Percentiles rank a stretch among this genome's conserved stretches.
Evolutionary conservation across 305 asterid species (phyloP).

Genomic region (Solanum hybrid): DNA sequence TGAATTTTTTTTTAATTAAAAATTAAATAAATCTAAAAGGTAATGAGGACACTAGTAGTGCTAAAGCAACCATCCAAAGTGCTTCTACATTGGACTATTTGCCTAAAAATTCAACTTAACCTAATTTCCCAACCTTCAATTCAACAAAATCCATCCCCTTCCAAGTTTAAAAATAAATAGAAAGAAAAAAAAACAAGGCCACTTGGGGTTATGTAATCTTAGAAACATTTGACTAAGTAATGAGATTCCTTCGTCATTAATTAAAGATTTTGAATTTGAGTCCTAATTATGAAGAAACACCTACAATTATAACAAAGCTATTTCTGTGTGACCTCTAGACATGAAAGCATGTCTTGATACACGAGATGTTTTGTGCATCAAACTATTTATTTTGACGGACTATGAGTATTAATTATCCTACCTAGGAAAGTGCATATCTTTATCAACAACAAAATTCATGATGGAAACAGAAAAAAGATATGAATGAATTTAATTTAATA

Average conservation of each 20-base stretch:
- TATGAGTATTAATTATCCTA: not conserved
- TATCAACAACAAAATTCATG: not conserved
- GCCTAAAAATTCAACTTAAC: not conserved
- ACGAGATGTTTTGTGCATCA: not conserved
- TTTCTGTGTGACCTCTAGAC: accelerated
- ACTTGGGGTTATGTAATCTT: not conserved
- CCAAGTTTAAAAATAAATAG: not conserved
- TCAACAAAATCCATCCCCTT: not conserved
- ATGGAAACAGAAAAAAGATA: not conserved
- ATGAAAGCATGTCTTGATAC: not conserved
- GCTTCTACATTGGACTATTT: not conserved
- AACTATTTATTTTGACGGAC: not conserved
- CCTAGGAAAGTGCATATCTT: not conserved
- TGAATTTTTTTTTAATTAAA: no score
- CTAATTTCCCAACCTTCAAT: not conserved
- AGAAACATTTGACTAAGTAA: not conserved
- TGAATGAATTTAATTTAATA: not conserved
- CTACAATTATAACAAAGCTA: not conserved
- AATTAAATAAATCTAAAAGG: not conserved
- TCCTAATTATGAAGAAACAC: accelerated
- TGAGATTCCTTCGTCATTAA: not conserved
- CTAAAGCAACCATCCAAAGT: not conserved
- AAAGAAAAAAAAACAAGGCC: not conserved
- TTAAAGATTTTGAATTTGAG: not conserved
- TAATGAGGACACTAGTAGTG: not conserved